phyloP scores from a whole-genome alignment of 331 rosid species.

The Cydonia oblonga region DNA sequence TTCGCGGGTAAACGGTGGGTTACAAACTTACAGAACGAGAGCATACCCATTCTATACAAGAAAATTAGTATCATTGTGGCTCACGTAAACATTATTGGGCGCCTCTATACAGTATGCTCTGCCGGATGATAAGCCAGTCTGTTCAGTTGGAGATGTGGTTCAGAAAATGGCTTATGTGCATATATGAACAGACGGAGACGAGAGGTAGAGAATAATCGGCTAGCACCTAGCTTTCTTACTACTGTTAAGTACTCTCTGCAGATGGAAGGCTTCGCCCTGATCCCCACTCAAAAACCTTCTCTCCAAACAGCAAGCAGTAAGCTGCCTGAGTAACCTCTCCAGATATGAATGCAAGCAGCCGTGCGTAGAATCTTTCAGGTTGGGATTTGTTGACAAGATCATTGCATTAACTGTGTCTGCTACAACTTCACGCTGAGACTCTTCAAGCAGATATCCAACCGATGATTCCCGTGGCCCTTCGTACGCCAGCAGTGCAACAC shows the following conservation, averaged over 20 bases:
- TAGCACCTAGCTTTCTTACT: constrained; percentile 40
- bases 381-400: constrained; percentile 78
- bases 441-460: constrained; percentile 78
- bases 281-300: constrained; percentile 67
- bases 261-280: constrained; percentile 84
- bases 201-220: constrained; percentile 10
- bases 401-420: constrained; percentile 86
- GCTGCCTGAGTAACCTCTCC: constrained; percentile 77
- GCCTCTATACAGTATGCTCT: constrained; percentile 14
- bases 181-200: constrained; percentile 16
- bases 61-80: constrained; percentile 4
- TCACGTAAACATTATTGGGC: constrained; percentile 5
- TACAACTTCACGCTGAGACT: constrained; percentile 75
- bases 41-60: constrained; percentile 12
- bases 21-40: constrained; percentile 24
- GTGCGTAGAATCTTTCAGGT: constrained; percentile 50
- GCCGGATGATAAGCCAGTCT: constrained; percentile 10
- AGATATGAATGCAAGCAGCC: constrained; percentile 62
- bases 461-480: constrained; percentile 67
- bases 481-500: constrained; percentile 89
- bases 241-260: constrained; percentile 54
- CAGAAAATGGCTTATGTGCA: constrained; percentile 9
- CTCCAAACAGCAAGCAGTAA: constrained; percentile 80
- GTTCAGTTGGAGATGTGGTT: constrained; percentile 21
- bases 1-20: background rate